phyloP scores from a whole-genome alignment of 2,329 filamentous ascomycete species.

The Scopulariopsis brevicaulis region DNA sequence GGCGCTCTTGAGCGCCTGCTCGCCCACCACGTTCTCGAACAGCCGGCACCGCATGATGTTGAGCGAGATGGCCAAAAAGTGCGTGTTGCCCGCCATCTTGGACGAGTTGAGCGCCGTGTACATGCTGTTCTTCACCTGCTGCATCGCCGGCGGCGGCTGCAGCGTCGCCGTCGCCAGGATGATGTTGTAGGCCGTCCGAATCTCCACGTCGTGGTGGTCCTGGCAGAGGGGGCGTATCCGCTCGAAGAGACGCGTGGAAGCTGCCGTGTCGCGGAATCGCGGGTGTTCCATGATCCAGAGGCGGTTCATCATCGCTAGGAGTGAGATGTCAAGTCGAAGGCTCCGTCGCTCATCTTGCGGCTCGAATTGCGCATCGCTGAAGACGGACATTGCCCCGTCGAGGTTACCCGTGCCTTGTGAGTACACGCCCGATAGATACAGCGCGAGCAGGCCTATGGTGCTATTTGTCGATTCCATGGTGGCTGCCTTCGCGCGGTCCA shows the following conservation, averaged over 20 bases:
- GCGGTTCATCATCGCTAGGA: conserved; percentile 57
- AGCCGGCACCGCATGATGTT: conserved; percentile 77
- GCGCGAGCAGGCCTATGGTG: conserved; percentile 35
- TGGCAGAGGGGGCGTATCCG: conserved; percentile 56
- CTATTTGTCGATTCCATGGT: conserved; percentile 26
- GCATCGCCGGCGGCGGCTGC: conserved; percentile 52
- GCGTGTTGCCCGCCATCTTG: conserved; percentile 59
- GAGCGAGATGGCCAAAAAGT: conserved; percentile 72
- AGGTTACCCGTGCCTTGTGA: conserved; percentile 68
- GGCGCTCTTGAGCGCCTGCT: conserved; percentile 68
- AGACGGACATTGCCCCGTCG: conserved; percentile 54
- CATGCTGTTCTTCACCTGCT: conserved; percentile 69
- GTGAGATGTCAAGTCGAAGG: conserved; percentile 49
- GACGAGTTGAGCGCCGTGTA: conserved; percentile 61
- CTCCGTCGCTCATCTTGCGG: conserved; percentile 35
- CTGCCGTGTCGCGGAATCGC: conserved; percentile 41
- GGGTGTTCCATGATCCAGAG: conserved; percentile 62
- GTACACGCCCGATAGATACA: conserved; percentile 67
- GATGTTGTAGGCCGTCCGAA: conserved; percentile 68
- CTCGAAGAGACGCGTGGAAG: conserved; percentile 50
- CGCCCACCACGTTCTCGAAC: conserved; percentile 72
- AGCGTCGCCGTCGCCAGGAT: conserved; percentile 57
- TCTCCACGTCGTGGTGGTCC: conserved; percentile 60
- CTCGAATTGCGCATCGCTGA: conserved; percentile 48
- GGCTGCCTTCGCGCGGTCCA: conserved; percentile 39